Base-by-base conservation (phyloP, 2,329 filamentous ascomycete genomes). In the Cordyceps farinosa region DNA sequence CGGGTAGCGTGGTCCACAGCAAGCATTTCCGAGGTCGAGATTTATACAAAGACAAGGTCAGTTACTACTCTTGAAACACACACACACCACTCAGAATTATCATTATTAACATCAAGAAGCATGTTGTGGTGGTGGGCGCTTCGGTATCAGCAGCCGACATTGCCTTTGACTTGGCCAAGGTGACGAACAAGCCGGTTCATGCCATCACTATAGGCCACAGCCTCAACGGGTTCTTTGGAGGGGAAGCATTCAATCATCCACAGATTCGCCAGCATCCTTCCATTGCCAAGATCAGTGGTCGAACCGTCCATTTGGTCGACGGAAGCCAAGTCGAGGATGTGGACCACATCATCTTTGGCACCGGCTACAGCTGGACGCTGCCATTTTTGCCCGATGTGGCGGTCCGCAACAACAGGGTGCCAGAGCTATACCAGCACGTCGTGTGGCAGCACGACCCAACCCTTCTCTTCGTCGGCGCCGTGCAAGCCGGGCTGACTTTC, bases 121-220 rank as follows among this genome's bases (percentile, higher is more conserved):
- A 76, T 64, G 82, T 89, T 0, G 76, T 89, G 0, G 80, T 87
- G 0, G 84, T 90, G 1, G 87, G 87, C 3, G 86, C 84, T 1
- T 87, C 84, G 0, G 86, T 89, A 3, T 89, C 86, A 0, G 86
- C 83, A 0, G 82, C 84, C 34, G 87, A 90, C 67, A 87, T 87
- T 13, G 79, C 82, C 1, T 79, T 82, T 62, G 82, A 84, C 59
- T 75, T 87, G 2, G 72, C 80, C 15, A 74, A 76, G 13, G 73
- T 77, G 0, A 80, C 80, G 0, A 69, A 79, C 48, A 67, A 72
- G 0, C 84, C 84, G 0, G 74, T 87, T 5, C 77, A 83, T 64
- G 79, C 82, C 17, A 81, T 87, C 30, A 78, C 71, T 2, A 70
- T 85, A 7, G 77, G 84, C 36, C 80, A 80, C 67, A 71, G 72